Percentiles rank a stretch among this genome's conserved stretches.
Evolutionary conservation across 352 stramenopile species (phyloP).

Genomic region (Globisporangium radiosum): DNA sequence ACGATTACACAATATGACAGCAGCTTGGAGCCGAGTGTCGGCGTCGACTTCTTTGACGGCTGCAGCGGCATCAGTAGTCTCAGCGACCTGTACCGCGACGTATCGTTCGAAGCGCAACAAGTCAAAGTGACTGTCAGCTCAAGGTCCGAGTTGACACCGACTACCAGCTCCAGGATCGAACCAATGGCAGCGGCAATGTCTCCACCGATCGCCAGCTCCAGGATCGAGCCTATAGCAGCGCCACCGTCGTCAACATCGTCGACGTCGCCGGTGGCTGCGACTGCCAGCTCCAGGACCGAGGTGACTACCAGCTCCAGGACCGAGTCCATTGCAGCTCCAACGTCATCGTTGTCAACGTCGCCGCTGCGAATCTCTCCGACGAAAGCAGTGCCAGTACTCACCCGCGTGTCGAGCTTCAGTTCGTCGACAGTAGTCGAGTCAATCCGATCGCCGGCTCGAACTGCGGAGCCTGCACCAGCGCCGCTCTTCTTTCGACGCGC

Average conservation of each 20-base stretch:
- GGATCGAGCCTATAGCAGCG: background rate
- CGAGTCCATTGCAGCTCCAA: background rate
- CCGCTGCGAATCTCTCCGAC: too few relatives aligned
- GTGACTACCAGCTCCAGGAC: background rate
- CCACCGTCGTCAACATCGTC: background rate
- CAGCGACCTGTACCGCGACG: conserved; percentile 8
- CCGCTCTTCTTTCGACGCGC: conserved; percentile 35
- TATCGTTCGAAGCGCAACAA: background rate
- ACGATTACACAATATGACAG: background rate
- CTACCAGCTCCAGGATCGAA: background rate
- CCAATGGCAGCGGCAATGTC: background rate
- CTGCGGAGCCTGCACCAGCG: conserved; percentile 6
- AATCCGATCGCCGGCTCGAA: conserved; percentile 13
- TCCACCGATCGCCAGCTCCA: too few relatives aligned
- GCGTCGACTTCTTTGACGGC: background rate
- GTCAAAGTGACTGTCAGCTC: too few relatives aligned
- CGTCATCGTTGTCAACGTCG: too few relatives aligned
- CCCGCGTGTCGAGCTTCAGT: conserved; percentile 7
- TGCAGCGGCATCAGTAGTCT: conserved; percentile 6
- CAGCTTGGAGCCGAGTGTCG: background rate
- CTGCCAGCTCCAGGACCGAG: background rate
- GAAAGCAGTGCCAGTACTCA: background rate
- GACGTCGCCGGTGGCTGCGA: too few relatives aligned
- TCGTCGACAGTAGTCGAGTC: conserved; percentile 20
- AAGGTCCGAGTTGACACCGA: too few relatives aligned